These are phyloP conservation scores for Myriosclerotinia duriaeana DNA, from an alignment of 2,329 filamentous ascomycete species.

Conservation along the genomic window DNA sequence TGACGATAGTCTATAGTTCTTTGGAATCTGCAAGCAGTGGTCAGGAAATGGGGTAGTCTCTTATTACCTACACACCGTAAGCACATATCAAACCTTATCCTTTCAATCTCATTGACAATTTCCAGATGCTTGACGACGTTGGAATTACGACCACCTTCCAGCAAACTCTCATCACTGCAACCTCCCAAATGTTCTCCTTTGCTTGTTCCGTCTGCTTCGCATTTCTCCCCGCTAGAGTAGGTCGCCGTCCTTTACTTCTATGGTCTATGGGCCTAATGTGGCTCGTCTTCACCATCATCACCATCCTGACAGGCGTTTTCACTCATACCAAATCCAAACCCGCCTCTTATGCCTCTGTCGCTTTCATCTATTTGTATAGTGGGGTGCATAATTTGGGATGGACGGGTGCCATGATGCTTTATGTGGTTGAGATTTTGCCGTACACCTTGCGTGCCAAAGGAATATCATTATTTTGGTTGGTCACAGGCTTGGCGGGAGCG, in stretches of 20 bases:
- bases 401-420: slow-evolving; percentile 50
- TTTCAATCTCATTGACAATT: neutral
- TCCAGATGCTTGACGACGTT: slow-evolving; percentile 30
- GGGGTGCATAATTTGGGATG: slow-evolving; percentile 54
- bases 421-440: slow-evolving; percentile 46
- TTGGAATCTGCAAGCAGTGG: slow-evolving; percentile 33
- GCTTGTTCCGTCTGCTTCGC: slow-evolving; percentile 50
- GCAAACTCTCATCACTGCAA: slow-evolving; percentile 36
- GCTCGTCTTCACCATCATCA: slow-evolving; percentile 41
- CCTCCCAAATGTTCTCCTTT: slow-evolving; percentile 35
- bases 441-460: slow-evolving; percentile 44
- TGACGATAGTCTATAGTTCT: slow-evolving; percentile 17
- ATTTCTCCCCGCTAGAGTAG: slow-evolving; percentile 43
- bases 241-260: slow-evolving; percentile 30
- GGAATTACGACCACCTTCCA: slow-evolving; percentile 29
- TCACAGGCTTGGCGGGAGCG: slow-evolving; percentile 40
- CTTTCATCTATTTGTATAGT: slow-evolving; percentile 46
- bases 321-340: slow-evolving; percentile 28
- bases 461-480: slow-evolving; percentile 46
- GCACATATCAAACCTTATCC: neutral
- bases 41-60: slow-evolving; percentile 31
- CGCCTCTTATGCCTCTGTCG: slow-evolving; percentile 40
- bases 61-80: slow-evolving; percentile 43
- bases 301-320: slow-evolving; percentile 30
- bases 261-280: slow-evolving; percentile 33